Conservation (phyloP, 495 filamentous ascomycete genomes). For the Penicillium pancosmium region DNA sequence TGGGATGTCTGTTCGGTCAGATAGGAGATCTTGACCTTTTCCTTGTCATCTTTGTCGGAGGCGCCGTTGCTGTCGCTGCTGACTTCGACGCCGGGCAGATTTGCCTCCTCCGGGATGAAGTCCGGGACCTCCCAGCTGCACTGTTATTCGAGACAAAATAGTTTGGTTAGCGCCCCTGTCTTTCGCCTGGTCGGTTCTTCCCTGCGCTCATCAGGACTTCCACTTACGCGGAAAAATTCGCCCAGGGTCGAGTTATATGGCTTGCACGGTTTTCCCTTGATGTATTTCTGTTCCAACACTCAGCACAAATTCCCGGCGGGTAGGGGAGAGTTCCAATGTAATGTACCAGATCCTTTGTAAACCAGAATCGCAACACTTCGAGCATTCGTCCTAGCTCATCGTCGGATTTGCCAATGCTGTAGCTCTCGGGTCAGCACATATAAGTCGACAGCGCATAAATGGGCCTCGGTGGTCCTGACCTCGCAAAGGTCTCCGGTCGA, state of each 20-base stretch:
- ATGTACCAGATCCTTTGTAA: constrained; percentile 88
- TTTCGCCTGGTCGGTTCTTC: not conserved
- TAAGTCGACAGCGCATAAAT: constrained; percentile 18
- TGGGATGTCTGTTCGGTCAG: constrained; percentile 98
- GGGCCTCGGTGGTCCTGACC: constrained; percentile 47
- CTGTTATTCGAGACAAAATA: constrained; percentile 38
- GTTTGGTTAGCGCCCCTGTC: not conserved
- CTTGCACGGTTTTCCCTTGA: constrained; percentile 97
- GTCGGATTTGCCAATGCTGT: constrained; percentile 90
- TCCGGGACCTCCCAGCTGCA: constrained; percentile 94
- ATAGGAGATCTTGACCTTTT: constrained; percentile 80
- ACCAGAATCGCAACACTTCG: constrained; percentile 93
- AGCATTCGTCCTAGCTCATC: constrained; percentile 91
- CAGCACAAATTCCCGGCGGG: constrained; percentile 14
- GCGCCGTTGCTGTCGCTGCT: constrained; percentile 47
- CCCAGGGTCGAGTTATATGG: constrained; percentile 96
- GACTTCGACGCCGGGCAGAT: constrained; percentile 35
- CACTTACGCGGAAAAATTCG: constrained; percentile 91
- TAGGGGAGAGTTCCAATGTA: not conserved
- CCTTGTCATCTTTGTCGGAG: constrained; percentile 35
- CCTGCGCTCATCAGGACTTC: not conserved
- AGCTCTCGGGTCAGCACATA: constrained; percentile 40
- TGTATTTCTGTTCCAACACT: constrained; percentile 70
- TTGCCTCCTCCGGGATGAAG: constrained; percentile 50
- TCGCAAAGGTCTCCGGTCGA: constrained; percentile 89